Conservation (phyloP, 2,329 filamentous ascomycete genomes). For the Zymoseptoria crescenta region DNA sequence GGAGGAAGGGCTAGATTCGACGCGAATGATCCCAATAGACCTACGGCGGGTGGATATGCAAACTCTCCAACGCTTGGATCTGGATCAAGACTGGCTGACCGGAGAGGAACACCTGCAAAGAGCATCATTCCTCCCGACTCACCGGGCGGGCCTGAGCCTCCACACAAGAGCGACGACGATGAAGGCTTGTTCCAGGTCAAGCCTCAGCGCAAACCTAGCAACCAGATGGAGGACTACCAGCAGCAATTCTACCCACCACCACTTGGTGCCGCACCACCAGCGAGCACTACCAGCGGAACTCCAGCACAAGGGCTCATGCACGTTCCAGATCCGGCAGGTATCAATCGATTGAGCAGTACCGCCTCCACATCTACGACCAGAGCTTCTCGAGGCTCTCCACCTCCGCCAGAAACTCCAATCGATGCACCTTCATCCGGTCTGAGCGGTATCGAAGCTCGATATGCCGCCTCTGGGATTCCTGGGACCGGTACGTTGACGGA, state of each 20-base stretch:
- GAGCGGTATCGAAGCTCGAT: constrained; percentile 82
- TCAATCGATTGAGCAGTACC: constrained; percentile 65
- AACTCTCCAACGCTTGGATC: constrained; percentile 25
- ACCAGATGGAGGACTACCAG: constrained; percentile 20
- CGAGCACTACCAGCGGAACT: constrained; percentile 10
- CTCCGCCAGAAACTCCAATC: constrained; percentile 86
- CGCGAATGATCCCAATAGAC: constrained; percentile 42
- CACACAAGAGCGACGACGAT: constrained; percentile 59
- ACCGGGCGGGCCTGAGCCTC: constrained; percentile 60
- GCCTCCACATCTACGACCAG: constrained; percentile 90
- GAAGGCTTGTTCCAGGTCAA: constrained; percentile 62
- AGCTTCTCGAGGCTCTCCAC: constrained; percentile 85
- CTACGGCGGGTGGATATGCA: constrained; percentile 40
- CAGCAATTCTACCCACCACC: constrained; percentile 58
- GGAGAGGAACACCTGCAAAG: constrained; percentile 72
- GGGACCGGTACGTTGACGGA: constrained; percentile 75
- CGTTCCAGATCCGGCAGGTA: constrained; percentile 45
- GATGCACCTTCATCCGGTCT: constrained; percentile 33
- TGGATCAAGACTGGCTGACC: constrained; percentile 59
- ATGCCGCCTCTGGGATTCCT: constrained; percentile 84
- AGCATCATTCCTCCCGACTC: constrained; percentile 71
- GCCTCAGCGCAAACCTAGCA: constrained; percentile 16
- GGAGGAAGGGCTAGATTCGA: constrained; percentile 36
- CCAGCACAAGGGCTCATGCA: constrained; percentile 34
- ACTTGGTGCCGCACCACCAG: constrained; percentile 20